Evolutionary conservation across 176 grass and related monocot genomes (phyloP).

Genomic region (Raddia guianensis): DNA sequence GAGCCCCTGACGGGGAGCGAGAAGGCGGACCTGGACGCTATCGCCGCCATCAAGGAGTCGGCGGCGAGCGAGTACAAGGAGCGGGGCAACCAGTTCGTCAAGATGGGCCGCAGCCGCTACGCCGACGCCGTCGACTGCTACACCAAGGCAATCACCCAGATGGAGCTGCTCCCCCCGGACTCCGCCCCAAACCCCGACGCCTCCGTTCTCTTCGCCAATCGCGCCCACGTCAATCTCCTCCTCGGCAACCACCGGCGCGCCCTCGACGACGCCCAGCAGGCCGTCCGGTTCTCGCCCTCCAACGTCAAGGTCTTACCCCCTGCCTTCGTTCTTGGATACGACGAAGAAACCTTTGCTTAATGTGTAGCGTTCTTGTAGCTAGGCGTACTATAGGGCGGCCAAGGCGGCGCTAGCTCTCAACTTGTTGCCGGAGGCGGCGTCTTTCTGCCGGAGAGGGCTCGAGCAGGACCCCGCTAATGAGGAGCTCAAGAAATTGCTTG

Average conservation of each 20-base stretch:
- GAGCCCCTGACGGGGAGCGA: conserved; percentile 68
- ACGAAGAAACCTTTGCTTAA: not conserved
- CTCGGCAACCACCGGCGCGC: conserved; percentile 79
- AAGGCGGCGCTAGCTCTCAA: conserved; percentile 78
- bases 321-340: not conserved
- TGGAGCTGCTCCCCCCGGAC: conserved; percentile 29
- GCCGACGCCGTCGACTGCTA: conserved; percentile 79
- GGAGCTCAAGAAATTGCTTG: conserved; percentile 73
- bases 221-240: conserved; percentile 83
- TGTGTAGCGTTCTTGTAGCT: conserved; percentile 46
- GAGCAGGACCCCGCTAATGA: conserved; percentile 67
- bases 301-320: conserved; percentile 69
- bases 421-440: conserved; percentile 53
- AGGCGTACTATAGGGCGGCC: conserved; percentile 86
- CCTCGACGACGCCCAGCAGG: conserved; percentile 72
- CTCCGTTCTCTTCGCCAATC: conserved; percentile 87
- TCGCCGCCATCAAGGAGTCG: conserved; percentile 80
- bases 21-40: conserved; percentile 73
- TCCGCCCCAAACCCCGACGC: conserved; percentile 43
- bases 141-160: conserved; percentile 87
- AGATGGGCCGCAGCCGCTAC: conserved; percentile 80
- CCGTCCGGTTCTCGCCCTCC: conserved; percentile 57
- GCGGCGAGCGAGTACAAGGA: conserved; percentile 82
- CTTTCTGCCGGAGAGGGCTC: conserved; percentile 71
- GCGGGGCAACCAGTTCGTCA: conserved; percentile 78